phyloP scores from a whole-genome alignment of 2,329 filamentous ascomycete species.

The Thermomyces lanuginosus region DNA sequence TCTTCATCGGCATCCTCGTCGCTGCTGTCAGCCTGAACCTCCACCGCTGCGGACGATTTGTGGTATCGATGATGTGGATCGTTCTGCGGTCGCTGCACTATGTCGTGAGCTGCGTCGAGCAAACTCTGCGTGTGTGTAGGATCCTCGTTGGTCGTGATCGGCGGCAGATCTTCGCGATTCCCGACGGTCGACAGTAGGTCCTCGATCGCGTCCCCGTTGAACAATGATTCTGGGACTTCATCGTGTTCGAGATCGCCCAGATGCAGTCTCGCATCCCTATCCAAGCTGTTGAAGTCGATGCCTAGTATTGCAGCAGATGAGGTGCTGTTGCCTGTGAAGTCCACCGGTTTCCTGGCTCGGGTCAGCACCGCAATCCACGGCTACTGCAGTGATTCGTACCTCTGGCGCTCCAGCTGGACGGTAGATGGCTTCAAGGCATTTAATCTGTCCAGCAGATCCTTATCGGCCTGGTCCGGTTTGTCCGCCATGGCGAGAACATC shows the following conservation, averaged over 20 bases:
- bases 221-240: conserved; percentile 2
- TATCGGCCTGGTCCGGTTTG: conserved; percentile 10
- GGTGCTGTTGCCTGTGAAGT: too few relatives aligned
- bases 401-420: conserved; percentile 15
- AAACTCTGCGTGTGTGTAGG: conserved; percentile 1
- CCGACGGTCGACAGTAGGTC: conserved; percentile 7
- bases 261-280: not conserved
- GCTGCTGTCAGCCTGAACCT: too few relatives aligned
- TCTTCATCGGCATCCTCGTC: conserved; percentile 5
- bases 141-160: not conserved
- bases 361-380: too few relatives aligned
- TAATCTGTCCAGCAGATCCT: conserved; percentile 15
- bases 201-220: conserved; percentile 10
- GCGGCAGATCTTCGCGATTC: not conserved
- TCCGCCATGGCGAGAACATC: conserved; percentile 7
- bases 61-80: conserved; percentile 1
- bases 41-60: conserved; percentile 1
- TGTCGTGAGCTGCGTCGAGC: not conserved
- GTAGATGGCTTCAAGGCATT: conserved; percentile 19
- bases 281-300: not conserved
- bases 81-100: not conserved
- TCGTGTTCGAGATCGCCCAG: conserved; percentile 2
- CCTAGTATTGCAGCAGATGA: not conserved
- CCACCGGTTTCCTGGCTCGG: conserved; percentile 1
- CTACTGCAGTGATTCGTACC: too few relatives aligned